Conservation (phyloP, 176 grass and related monocot genomes). For the Oryza australiensis region DNA sequence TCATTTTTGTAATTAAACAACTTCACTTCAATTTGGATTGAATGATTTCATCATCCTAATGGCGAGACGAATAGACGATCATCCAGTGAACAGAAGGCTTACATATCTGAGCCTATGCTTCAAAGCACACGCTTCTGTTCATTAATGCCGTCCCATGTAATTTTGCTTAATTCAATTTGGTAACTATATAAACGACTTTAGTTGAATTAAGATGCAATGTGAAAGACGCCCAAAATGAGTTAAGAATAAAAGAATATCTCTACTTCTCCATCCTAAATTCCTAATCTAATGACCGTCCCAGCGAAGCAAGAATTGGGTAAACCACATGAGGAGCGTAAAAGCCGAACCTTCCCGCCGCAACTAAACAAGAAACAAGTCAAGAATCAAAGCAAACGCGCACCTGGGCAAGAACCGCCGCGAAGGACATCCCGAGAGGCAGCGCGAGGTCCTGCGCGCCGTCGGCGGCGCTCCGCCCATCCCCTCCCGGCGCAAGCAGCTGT, state of each 20-base stretch:
- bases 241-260: neutral
- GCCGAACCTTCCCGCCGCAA: slow-evolving; percentile 8
- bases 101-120: neutral
- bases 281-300: neutral
- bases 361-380: neutral
- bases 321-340: neutral
- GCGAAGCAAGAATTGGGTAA: neutral
- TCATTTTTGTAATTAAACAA: neutral
- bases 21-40: neutral
- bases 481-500: neutral
- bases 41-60: neutral
- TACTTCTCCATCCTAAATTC: neutral
- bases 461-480: neutral
- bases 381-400: neutral
- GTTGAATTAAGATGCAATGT: slow-evolving; percentile 23
- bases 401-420: slow-evolving; percentile 71
- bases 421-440: slow-evolving; percentile 69
- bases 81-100: slow-evolving; percentile 5
- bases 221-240: neutral
- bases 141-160: neutral
- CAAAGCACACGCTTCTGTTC: neutral
- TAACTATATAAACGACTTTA: slow-evolving; percentile 8
- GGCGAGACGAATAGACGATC: neutral
- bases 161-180: neutral
- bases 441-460: slow-evolving; percentile 54